A percentile compares a stretch with the other conserved stretches of the same genome.
Evolutionary conservation across 345 rosid species (phyloP).

Genomic region (Punica granatum): DNA sequence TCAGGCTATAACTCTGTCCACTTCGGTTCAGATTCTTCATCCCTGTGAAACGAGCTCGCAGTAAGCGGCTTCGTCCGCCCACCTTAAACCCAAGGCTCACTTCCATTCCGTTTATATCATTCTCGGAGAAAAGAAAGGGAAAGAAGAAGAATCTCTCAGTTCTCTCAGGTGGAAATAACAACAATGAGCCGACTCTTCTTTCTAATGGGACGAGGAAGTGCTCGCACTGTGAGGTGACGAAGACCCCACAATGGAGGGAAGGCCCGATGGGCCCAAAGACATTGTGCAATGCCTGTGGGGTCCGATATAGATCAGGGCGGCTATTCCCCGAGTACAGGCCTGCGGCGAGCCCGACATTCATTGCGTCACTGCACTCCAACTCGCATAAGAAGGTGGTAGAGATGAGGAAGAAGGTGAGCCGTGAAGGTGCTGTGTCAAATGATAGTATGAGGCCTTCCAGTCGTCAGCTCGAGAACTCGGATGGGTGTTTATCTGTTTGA

Average conservation of each 20-base stretch:
- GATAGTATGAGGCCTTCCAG: neutral
- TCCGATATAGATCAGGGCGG: constrained; percentile 82
- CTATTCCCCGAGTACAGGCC: constrained; percentile 88
- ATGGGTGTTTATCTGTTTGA: constrained; percentile 25
- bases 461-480: neutral
- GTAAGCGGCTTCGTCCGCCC: constrained; percentile 53
- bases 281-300: constrained; percentile 93
- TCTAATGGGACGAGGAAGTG: constrained; percentile 40
- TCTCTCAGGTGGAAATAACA: constrained; percentile 24
- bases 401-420: constrained; percentile 51
- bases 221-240: constrained; percentile 63
- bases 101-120: constrained; percentile 16
- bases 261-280: constrained; percentile 92
- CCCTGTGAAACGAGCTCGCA: constrained; percentile 60
- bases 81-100: constrained; percentile 13
- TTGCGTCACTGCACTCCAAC: constrained; percentile 62
- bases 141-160: constrained; percentile 25
- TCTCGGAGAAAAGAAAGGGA: constrained; percentile 30
- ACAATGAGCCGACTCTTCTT: constrained; percentile 14
- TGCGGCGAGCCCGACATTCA: constrained; percentile 76
- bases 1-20: constrained; percentile 31
- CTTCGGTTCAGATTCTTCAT: constrained; percentile 21
- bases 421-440: neutral
- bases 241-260: constrained; percentile 94
- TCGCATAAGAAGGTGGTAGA: constrained; percentile 73